Percentiles rank a stretch among this genome's conserved stretches.
phyloP scores from a whole-genome alignment of 2,329 filamentous ascomycete species.

The Colletotrichum sansevieriae region DNA sequence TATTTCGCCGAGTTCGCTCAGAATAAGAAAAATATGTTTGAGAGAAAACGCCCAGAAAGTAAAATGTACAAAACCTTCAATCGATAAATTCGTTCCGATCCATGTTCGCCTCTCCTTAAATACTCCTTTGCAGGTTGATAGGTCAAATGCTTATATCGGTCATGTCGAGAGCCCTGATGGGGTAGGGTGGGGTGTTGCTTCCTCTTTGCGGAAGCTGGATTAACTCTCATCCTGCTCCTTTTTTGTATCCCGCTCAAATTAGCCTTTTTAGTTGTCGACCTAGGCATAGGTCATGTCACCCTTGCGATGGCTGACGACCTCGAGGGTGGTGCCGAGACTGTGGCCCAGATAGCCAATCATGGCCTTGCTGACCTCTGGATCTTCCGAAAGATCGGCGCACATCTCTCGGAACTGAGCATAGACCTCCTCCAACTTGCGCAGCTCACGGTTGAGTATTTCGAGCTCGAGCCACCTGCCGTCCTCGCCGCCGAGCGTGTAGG shows the following conservation, averaged over 20 bases:
- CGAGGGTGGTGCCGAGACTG: slow-evolving; percentile 57
- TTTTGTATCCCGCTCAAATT: neutral
- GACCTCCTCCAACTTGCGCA: slow-evolving; percentile 61
- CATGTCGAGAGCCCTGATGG: slow-evolving; percentile 14
- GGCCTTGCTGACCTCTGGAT: slow-evolving; percentile 58
- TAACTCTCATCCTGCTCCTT: slow-evolving; percentile 1
- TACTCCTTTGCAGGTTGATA: slow-evolving; percentile 20
- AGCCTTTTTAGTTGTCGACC: slow-evolving; percentile 5
- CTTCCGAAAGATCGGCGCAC: slow-evolving; percentile 55
- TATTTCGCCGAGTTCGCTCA: slow-evolving; percentile 3
- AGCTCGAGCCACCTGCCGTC: slow-evolving; percentile 62
- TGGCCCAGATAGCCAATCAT: slow-evolving; percentile 61
- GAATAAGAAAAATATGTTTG: slow-evolving; percentile 10
- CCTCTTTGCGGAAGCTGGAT: neutral
- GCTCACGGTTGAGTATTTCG: slow-evolving; percentile 62
- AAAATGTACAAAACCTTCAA: slow-evolving; percentile 17
- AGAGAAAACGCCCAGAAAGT: slow-evolving; percentile 12
- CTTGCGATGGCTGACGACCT: slow-evolving; percentile 55
- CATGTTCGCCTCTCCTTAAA: slow-evolving; percentile 13
- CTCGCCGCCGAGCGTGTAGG: slow-evolving; percentile 60
- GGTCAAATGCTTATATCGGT: slow-evolving; percentile 37
- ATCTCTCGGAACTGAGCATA: slow-evolving; percentile 60
- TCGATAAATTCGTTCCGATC: neutral
- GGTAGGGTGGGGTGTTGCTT: neutral
- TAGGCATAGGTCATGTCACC: slow-evolving; percentile 49